These are phyloP conservation scores for Aspergillus sp. DNA, from an alignment of 2,329 filamentous ascomycete species.

Conservation along the genomic window DNA sequence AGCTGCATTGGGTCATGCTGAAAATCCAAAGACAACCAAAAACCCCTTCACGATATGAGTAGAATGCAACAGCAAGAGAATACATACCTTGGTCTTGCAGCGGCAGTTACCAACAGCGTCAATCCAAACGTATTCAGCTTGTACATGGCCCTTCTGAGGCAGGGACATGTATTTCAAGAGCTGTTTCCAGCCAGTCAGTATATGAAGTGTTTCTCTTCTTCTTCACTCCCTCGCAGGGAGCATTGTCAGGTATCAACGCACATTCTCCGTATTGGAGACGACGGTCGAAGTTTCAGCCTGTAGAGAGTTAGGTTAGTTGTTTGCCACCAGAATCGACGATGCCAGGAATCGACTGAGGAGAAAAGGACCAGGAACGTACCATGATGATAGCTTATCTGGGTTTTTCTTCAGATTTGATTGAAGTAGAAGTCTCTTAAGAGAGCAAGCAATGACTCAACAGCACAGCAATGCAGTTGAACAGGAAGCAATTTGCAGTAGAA, in stretches of 20 bases:
- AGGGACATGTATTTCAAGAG: constrained; percentile 87
- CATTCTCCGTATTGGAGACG: constrained; percentile 42
- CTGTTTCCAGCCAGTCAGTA: constrained; percentile 47
- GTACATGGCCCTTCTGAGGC: constrained; percentile 78
- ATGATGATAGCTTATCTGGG: constrained; percentile 20
- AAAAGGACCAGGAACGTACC: constrained; percentile 13
- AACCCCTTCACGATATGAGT: no score
- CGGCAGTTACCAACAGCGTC: constrained; percentile 74
- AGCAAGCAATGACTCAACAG: not conserved
- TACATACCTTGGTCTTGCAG: constrained; percentile 88
- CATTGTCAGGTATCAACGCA: constrained; percentile 26
- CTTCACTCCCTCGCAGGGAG: not conserved
- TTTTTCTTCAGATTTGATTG: not conserved
- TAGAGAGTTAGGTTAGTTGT: constrained; percentile 24
- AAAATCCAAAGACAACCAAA: not conserved
- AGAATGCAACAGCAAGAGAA: constrained; percentile 1
- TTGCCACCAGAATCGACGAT: not conserved
- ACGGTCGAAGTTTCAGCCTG: constrained; percentile 35
- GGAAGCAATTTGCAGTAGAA: not conserved
- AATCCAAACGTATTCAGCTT: constrained; percentile 97
- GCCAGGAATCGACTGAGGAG: not conserved
- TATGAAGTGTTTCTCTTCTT: constrained; percentile 7
- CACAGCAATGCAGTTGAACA: no score
- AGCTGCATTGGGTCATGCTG: not conserved
- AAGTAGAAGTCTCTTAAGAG: not conserved